Base-by-base conservation (phyloP, 441 rosid genomes). In the Bruguiera hainesii region DNA sequence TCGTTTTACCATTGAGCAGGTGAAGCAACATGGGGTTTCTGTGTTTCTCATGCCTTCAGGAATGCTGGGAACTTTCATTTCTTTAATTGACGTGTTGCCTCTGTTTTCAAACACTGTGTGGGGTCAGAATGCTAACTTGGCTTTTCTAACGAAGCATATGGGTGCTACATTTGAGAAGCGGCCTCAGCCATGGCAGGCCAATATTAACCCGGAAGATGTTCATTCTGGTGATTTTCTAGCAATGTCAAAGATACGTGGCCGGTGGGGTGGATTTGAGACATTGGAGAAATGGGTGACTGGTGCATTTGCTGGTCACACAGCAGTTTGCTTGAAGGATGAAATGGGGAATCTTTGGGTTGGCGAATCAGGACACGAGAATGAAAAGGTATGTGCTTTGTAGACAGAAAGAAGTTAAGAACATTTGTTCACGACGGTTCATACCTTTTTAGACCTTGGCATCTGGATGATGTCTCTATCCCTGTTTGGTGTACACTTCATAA, bases 211-310 rank as follows among this genome's bases (percentile, higher is more conserved):
- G 1, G 85, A 83, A 39, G 96, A 91, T 71, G 88, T 93, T 69
- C 84, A 88, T 65, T 81, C 93, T 51, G 98, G 98, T 7, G 96
- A 93, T 71, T 93, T 93, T 79, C 77, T 93, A 73, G 96, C 96
- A 0, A 75, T 95, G 52, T 95, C 99, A 18, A 95, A 95, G 87
- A 90, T 95, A 58, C 84, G 96, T 69, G 98, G 98, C 60, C 83
- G 99, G 50, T 95, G 99, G 98, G 97, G 99, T 68, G 99, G 91
- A 52, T 95, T 95, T 76, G 98, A 95, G 88, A 85, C 98, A 0
- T 79, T 95, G 74, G 98, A 95, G 80, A 95, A 95, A 77, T 95
- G 99, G 99, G 98, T 95, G 51, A 95, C 96, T 13, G 98, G 99
- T 28, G 97, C 99, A 57, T 94, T 88, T 77, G 98, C 98, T 75